phyloP scores from a whole-genome alignment of 2,329 filamentous ascomycete species.

The Hirsutella thompsonii region DNA sequence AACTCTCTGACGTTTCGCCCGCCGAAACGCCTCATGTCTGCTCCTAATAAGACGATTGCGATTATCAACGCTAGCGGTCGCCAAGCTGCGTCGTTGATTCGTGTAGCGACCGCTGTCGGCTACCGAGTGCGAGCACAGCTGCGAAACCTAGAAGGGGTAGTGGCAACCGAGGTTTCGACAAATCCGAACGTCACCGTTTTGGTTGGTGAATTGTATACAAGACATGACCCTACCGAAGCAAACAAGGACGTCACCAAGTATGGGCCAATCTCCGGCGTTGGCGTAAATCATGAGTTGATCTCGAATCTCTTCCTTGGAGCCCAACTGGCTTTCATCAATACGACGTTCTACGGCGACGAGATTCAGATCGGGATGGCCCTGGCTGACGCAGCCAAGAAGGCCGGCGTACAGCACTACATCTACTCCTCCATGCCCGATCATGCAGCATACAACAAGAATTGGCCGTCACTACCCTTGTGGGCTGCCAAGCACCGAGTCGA shows the following conservation, averaged over 20 bases:
- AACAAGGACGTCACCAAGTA: conserved; percentile 54
- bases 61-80: conserved; percentile 93
- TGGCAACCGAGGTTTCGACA: conserved; percentile 71
- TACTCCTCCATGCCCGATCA: conserved; percentile 98
- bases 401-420: conserved; percentile 78
- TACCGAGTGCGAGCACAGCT: conserved; percentile 90
- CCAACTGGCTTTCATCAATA: conserved; percentile 93
- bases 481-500: conserved; percentile 86
- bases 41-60: conserved; percentile 68
- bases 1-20: conserved; percentile 50
- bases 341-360: conserved; percentile 93
- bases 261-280: conserved; percentile 47
- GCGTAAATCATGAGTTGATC: conserved; percentile 62
- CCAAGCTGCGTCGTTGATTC: conserved; percentile 89
- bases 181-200: conserved; percentile 64
- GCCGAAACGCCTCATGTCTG: conserved; percentile 43
- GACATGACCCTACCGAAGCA: conserved; percentile 34
- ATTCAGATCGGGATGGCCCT: conserved; percentile 76
- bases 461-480: conserved; percentile 84
- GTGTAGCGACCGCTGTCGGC: conserved; percentile 84
- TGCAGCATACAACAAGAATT: conserved; percentile 59
- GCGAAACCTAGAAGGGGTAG: conserved; percentile 72
- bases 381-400: conserved; percentile 77
- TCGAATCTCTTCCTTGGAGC: conserved; percentile 69
- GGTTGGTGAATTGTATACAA: conserved; percentile 50